Percentiles rank a stretch among this genome's conserved stretches.
phyloP scores from a whole-genome alignment of 2,329 filamentous ascomycete species.

The Dissoconium aciculare region DNA sequence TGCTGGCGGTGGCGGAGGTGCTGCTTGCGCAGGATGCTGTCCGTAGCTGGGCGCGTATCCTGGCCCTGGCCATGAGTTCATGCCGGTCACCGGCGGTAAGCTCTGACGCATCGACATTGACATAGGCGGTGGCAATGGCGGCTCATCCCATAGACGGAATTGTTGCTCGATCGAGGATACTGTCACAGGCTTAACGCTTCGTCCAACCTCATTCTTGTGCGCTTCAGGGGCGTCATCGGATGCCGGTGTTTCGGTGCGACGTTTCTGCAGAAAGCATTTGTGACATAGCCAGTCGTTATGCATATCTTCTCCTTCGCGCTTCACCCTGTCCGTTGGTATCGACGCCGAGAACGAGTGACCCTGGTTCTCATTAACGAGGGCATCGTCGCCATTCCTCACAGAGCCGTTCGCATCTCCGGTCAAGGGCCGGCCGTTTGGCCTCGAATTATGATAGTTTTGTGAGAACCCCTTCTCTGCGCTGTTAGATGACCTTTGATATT shows the following conservation, averaged over 20 bases:
- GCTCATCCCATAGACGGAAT: slow-evolving; percentile 18
- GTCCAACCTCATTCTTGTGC: slow-evolving; percentile 6
- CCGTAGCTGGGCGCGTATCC: slow-evolving; percentile 1
- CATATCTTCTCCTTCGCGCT: slow-evolving; percentile 11
- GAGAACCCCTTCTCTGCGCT: no score
- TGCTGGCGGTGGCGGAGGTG: slow-evolving; percentile 9
- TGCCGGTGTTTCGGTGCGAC: slow-evolving; percentile 24
- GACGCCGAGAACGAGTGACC: no score
- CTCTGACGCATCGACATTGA: slow-evolving; percentile 8
- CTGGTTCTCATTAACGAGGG: background rate
- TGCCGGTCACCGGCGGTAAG: slow-evolving; percentile 5
- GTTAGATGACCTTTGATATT: slow-evolving; percentile 6
- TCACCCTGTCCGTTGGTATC: background rate
- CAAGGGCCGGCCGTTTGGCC: slow-evolving; percentile 3
- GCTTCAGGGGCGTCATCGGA: slow-evolving; percentile 20
- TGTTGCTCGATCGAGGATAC: slow-evolving; percentile 13
- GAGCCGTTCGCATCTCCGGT: slow-evolving; percentile 7
- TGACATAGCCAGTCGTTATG: slow-evolving; percentile 30
- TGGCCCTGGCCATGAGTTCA: slow-evolving; percentile 3
- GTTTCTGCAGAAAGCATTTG: slow-evolving; percentile 34
- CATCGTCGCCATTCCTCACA: background rate
- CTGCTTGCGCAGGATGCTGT: no score
- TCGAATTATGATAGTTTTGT: no score
- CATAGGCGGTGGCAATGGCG: slow-evolving; percentile 10
- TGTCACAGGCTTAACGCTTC: slow-evolving; percentile 8